Evolutionary conservation across 495 filamentous ascomycete genomes (phyloP), one percentile per base, ranked within the genome.

Genomic region (Aspergillus affinis): DNA sequence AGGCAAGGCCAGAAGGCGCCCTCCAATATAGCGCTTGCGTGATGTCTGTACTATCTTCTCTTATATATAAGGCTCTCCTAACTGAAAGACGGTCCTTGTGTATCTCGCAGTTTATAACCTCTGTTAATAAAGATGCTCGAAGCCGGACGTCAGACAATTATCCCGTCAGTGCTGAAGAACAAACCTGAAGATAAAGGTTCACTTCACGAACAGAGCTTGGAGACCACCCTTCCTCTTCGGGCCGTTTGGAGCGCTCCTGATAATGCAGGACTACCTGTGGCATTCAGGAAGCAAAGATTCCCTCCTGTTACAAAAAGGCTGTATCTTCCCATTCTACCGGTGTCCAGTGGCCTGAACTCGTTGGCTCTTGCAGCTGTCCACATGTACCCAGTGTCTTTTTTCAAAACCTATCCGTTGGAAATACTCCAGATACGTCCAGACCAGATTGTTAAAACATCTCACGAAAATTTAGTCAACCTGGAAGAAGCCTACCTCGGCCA

Each of bases 381-480:
- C 29, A 54, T 48, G 26, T 49, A 21, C 15, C 19, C 58, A 6
- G 49, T 26, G 4, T 53, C 32, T 13, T 55, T 60, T 21, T 60
- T 60, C 26, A 60, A 60, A 21, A 60, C 58, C 19, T 36, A 48
- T 10, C 51, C 51, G 2, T 45, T 21, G 36, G 58, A 60, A 49
- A 44, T 51, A 18, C 41, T 55, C 15, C 51, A 44, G 32, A 45
- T 50, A 15, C 51, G 51, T 13, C n/a, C 45, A 15, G 58, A 55
- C n/a, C 30, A 60, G 15, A 27, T 60, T 6, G 51, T 54, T 23
- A 15, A 19, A 32, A 60, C 58, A n/a, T 45, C 44, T 8, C 51
- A 60, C 20, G 44, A 60, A 44, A 60, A 60, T 55, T 23, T 60
- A 12, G 58, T 60, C 7, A 60, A 60, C 13, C n/a, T 60, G 30